A percentile compares a stretch with the other conserved stretches of the same genome.
These are phyloP conservation scores for Xylaria nigripes DNA, from an alignment of 495 filamentous ascomycete species.

Conservation along the genomic window DNA sequence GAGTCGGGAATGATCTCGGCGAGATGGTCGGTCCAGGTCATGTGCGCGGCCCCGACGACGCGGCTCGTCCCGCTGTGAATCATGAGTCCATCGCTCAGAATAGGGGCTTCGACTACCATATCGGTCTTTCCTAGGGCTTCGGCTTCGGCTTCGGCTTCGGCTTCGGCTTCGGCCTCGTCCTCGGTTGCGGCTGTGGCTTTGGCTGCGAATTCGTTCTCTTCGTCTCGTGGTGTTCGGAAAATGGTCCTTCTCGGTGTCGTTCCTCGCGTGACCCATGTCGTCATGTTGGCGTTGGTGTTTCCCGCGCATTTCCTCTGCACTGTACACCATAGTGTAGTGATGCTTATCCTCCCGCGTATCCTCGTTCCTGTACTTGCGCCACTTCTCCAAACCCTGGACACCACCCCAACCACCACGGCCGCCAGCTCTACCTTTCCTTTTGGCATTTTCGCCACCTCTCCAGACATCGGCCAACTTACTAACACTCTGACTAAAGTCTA, in stretches of 20 bases:
- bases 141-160: conserved; percentile 32
- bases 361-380: conserved; percentile 76
- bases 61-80: conserved; percentile 12
- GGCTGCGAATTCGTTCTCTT: conserved; percentile 25
- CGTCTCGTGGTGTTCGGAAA: not conserved
- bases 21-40: conserved; percentile 8
- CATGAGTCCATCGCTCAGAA: conserved; percentile 8
- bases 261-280: conserved; percentile 5
- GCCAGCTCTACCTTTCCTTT: conserved; percentile 72
- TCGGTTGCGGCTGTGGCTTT: conserved; percentile 30
- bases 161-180: conserved; percentile 12
- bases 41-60: conserved; percentile 11
- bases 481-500: conserved; percentile 97
- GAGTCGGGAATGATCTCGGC: conserved; percentile 19
- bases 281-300: conserved; percentile 30
- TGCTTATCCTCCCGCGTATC: conserved; percentile 40
- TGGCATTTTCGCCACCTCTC: conserved; percentile 79
- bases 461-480: conserved; percentile 85
- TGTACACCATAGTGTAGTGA: conserved; percentile 74
- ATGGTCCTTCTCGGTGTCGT: conserved; percentile 14
- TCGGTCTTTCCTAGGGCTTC: conserved; percentile 31
- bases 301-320: conserved; percentile 56
- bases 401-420: conserved; percentile 95
- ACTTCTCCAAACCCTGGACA: conserved; percentile 75
- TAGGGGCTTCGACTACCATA: conserved; percentile 11